phyloP scores from a whole-genome alignment of 2,329 filamentous ascomycete genomes.

The Apiospora rasikravindrae region DNA sequence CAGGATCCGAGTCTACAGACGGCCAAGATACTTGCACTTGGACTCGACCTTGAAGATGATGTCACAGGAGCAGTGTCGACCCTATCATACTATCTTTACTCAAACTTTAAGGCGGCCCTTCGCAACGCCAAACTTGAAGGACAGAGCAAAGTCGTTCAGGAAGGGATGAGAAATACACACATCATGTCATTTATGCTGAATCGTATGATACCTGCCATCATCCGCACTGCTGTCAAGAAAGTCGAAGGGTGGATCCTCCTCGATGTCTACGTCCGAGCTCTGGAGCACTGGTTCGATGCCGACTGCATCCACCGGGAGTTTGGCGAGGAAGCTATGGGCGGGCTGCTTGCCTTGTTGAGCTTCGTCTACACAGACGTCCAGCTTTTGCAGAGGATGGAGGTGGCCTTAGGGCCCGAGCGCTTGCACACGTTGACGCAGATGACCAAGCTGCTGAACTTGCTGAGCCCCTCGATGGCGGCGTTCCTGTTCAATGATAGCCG shows the following conservation, averaged over 20 bases:
- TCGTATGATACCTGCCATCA: constrained; percentile 60
- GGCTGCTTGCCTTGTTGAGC: constrained; percentile 41
- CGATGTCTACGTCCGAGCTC: constrained; percentile 54
- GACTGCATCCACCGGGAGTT: constrained; percentile 45
- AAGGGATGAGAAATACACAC: constrained; percentile 52
- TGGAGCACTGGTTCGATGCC: constrained; percentile 43
- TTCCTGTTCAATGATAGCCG: constrained; percentile 34
- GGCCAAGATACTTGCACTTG: constrained; percentile 61
- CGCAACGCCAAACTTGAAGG: constrained; percentile 53
- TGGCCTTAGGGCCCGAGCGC: constrained; percentile 31
- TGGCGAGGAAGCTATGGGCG: constrained; percentile 38
- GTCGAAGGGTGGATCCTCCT: constrained; percentile 53
- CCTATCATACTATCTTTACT: constrained; percentile 62
- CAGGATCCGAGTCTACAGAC: constrained; percentile 63
- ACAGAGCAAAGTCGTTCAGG: constrained; percentile 51
- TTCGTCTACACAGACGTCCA: constrained; percentile 36
- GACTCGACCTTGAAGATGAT: constrained; percentile 57
- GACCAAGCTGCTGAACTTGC: constrained; percentile 34
- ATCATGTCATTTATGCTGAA: constrained; percentile 55
- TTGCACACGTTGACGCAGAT: constrained; percentile 31
- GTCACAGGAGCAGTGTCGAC: constrained; percentile 53
- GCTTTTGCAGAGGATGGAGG: constrained; percentile 29
- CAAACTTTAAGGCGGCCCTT: constrained; percentile 61
- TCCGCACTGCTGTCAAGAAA: constrained; percentile 44
- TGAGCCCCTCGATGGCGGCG: constrained; percentile 36